Conservation (phyloP, 495 filamentous ascomycete genomes). For the Penicillium fimorum region DNA sequence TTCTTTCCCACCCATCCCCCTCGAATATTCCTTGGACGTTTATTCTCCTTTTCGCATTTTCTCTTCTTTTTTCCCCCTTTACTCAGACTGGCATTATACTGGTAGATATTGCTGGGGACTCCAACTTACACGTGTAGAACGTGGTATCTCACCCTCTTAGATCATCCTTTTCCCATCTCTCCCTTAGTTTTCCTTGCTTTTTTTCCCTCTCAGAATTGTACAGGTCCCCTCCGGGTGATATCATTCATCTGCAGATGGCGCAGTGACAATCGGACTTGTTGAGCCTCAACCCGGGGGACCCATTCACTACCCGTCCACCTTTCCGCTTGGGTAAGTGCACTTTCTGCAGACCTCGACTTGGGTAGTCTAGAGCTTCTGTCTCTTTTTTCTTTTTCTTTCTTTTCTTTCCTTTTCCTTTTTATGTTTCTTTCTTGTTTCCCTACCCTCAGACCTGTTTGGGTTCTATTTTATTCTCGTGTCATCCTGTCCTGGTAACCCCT, state of each 20-base stretch:
- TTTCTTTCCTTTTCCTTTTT: background rate
- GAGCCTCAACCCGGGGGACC: slow-evolving; percentile 15
- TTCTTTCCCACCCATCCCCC: background rate
- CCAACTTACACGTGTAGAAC: slow-evolving; percentile 4
- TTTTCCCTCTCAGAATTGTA: background rate
- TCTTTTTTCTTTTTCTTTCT: background rate
- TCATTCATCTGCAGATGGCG: slow-evolving; percentile 16
- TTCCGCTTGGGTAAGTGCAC: slow-evolving; percentile 12
- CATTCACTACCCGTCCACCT: slow-evolving; percentile 10
- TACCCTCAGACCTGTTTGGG: background rate
- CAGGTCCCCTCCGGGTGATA: background rate
- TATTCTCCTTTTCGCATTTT: slow-evolving; percentile 6
- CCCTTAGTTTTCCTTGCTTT: slow-evolving; percentile 10
- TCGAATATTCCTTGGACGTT: slow-evolving; percentile 1
- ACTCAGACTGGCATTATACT: slow-evolving; percentile 7
- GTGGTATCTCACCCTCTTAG: background rate
- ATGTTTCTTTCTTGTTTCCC: background rate
- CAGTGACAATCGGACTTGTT: slow-evolving; percentile 12
- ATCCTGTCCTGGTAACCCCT: slow-evolving; percentile 4
- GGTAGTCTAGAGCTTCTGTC: background rate
- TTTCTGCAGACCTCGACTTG: slow-evolving; percentile 7
- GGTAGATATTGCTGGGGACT: background rate
- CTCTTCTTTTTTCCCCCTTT: slow-evolving; percentile 1
- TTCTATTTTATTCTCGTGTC: background rate
- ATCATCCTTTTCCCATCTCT: background rate